Percentiles rank a stretch among this genome's conserved stretches.
These are phyloP conservation scores for Fraxinus sp. DNA, from an alignment of 305 asterid species.

Conservation along the genomic window DNA sequence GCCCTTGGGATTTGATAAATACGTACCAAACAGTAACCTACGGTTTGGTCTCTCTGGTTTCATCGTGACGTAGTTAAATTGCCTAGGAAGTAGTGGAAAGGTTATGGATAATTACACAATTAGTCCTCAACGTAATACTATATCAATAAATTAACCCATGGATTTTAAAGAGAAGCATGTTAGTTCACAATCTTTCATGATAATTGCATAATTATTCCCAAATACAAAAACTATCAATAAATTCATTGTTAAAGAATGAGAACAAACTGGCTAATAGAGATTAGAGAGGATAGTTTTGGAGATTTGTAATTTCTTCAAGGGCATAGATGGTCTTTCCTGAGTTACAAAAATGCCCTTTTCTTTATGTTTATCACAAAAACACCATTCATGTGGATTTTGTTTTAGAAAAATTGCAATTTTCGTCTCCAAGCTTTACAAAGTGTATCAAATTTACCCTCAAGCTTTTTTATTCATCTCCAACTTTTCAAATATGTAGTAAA, in stretches of 20 bases:
- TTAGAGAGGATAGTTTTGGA: background rate
- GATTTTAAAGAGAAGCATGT: background rate
- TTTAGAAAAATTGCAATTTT: background rate
- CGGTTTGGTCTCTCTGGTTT: slow-evolving; percentile 22
- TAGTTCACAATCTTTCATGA: background rate
- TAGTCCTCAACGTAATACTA: background rate
- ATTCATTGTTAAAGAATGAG: background rate
- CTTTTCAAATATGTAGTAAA: background rate
- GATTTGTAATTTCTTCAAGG: background rate
- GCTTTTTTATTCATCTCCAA: background rate
- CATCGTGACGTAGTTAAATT: slow-evolving; percentile 36
- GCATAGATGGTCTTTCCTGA: background rate
- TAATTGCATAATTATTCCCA: background rate
- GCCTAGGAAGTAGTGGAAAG: slow-evolving; percentile 21
- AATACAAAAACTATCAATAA: background rate
- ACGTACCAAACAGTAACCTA: slow-evolving; percentile 10
- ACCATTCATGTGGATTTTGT: slow-evolving; percentile 14
- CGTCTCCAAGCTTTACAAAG: background rate
- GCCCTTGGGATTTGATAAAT: slow-evolving; percentile 9
- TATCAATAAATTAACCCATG: background rate
- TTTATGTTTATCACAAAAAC: background rate
- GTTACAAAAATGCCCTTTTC: background rate
- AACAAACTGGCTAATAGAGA: background rate
- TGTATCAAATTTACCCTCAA: background rate
- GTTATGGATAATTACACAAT: background rate